Evolutionary conservation across 2,329 filamentous ascomycete species (phyloP).

Genomic region (Mycogone perniciosa): DNA sequence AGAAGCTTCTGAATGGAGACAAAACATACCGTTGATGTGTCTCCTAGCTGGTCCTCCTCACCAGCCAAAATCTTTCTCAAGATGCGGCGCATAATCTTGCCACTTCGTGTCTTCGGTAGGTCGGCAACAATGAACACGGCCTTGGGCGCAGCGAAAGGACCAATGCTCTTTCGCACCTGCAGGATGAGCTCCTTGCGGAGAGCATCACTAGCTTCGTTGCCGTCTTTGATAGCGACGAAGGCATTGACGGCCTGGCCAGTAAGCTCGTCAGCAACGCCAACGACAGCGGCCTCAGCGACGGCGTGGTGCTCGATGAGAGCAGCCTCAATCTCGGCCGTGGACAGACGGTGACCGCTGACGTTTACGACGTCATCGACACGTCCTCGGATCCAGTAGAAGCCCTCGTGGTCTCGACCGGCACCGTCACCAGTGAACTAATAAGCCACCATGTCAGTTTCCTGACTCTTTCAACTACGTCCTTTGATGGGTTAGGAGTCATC

Average conservation of each 20-base stretch:
- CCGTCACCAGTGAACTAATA: slow-evolving; percentile 82
- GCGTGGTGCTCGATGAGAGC: slow-evolving; percentile 86
- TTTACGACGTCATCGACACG: slow-evolving; percentile 99
- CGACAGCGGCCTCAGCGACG: slow-evolving; percentile 91
- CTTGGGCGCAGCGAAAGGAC: slow-evolving; percentile 94
- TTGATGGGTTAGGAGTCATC: slow-evolving; percentile 30
- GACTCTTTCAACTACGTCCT: neutral
- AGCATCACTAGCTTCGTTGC: slow-evolving; percentile 66
- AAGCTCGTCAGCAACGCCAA: slow-evolving; percentile 87
- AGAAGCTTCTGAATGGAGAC: neutral
- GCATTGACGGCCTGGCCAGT: slow-evolving; percentile 97
- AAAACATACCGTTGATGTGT: slow-evolving; percentile 77
- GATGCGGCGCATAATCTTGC: slow-evolving; percentile 98
- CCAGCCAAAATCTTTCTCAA: slow-evolving; percentile 94
- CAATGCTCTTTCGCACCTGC: slow-evolving; percentile 95
- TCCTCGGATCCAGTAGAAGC: slow-evolving; percentile 99
- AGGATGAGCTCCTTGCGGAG: slow-evolving; percentile 89
- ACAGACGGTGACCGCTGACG: slow-evolving; percentile 91
- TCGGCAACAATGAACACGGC: slow-evolving; percentile 86
- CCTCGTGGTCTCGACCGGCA: slow-evolving; percentile 91
- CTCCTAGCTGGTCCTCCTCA: slow-evolving; percentile 94
- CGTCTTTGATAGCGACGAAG: slow-evolving; percentile 88
- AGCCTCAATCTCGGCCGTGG: slow-evolving; percentile 95
- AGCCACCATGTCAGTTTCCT: slow-evolving; percentile 6
- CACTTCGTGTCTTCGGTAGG: slow-evolving; percentile 92